Percentiles rank a stretch among this genome's conserved stretches.
Evolutionary conservation across 305 asterid genomes (phyloP).

Genomic region (Fraxinus platypoda): DNA sequence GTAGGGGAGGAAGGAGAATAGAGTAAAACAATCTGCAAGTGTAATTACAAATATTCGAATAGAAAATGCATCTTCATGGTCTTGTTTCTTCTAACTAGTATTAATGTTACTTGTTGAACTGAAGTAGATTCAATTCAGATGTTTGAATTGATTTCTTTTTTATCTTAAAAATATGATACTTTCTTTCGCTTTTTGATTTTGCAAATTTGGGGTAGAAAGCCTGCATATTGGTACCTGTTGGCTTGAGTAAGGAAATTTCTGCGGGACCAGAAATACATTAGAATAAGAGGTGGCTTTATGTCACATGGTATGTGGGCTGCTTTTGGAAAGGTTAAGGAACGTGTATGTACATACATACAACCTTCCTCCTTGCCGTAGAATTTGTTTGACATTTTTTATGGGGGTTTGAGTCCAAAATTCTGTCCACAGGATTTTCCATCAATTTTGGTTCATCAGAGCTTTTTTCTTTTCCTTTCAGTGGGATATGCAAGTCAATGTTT

Average conservation of each 20-base stretch:
- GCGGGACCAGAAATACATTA: slow-evolving; percentile 10
- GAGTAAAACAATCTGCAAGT: background rate
- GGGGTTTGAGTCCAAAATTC: background rate
- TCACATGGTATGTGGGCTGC: background rate
- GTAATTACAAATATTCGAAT: too few species aligned
- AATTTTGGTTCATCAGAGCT: slow-evolving; percentile 7
- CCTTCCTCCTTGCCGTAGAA: background rate
- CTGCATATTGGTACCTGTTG: background rate
- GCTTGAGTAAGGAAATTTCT: background rate
- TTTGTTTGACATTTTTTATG: slow-evolving; percentile 12
- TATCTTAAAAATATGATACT: background rate
- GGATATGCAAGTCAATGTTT: slow-evolving; percentile 5
- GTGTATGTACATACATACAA: background rate
- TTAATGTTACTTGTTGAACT: background rate
- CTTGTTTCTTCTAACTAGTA: background rate
- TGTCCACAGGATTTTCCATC: background rate
- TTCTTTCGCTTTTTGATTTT: background rate
- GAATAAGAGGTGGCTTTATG: background rate
- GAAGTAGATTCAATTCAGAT: background rate
- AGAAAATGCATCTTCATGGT: background rate
- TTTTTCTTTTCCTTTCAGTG: background rate
- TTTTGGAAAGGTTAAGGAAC: background rate
- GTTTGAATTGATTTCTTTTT: background rate
- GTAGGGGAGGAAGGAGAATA: background rate
- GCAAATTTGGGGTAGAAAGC: background rate